Evolutionary conservation across 257 asterid species (phyloP).

Genomic region (Plectranthus barbatus): DNA sequence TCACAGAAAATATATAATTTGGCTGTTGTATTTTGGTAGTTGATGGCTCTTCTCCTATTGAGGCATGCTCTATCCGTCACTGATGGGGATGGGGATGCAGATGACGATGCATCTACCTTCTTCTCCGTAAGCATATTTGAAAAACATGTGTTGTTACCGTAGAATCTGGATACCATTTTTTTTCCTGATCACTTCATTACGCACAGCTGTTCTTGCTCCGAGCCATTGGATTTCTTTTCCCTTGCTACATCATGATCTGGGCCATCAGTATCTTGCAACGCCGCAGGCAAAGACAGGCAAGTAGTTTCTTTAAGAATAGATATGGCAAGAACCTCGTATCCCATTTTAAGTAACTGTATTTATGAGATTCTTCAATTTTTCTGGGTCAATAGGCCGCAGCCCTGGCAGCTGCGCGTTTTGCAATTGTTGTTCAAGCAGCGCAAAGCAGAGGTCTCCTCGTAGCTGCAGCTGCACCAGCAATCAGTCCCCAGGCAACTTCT

Average conservation of each 20-base stretch:
- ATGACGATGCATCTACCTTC: conserved; percentile 65
- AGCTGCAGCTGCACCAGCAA: conserved; percentile 41
- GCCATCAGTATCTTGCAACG: conserved; percentile 80
- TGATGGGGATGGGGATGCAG: conserved; percentile 43
- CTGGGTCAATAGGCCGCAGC: conserved; percentile 70
- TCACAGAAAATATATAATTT: neutral
- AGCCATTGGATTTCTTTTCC: conserved; percentile 83
- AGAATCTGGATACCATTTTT: neutral
- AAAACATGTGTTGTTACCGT: neutral
- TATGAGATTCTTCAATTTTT: neutral
- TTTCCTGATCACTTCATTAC: conserved; percentile 6
- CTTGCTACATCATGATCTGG: conserved; percentile 94
- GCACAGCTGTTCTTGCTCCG: conserved; percentile 94
- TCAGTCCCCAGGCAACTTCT: conserved; percentile 25
- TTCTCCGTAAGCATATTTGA: conserved; percentile 60
- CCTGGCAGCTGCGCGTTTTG: conserved; percentile 72
- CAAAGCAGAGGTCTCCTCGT: conserved; percentile 61
- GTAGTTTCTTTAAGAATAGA: neutral
- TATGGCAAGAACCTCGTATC: too few species aligned
- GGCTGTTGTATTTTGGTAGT: conserved; percentile 32
- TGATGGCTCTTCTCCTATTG: conserved; percentile 87
- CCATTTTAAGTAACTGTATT: neutral
- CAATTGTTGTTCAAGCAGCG: conserved; percentile 77
- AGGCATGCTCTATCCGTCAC: conserved; percentile 75
- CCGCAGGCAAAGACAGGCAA: conserved; percentile 89